Evolutionary conservation across 2,329 filamentous ascomycete species (phyloP).

Genomic region (Talaromyces sp.): DNA sequence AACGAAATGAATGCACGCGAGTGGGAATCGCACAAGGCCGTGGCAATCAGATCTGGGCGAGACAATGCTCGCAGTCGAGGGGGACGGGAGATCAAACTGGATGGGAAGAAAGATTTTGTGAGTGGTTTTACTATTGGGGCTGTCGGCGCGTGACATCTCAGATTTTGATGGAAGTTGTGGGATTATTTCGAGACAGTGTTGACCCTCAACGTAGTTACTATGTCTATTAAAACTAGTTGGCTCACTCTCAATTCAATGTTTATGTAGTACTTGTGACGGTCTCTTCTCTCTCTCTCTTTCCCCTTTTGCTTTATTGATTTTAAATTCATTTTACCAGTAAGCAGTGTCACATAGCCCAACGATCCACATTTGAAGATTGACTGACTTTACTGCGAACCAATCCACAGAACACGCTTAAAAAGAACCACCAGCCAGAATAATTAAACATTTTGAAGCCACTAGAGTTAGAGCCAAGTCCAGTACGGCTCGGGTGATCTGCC

Average conservation of each 20-base stretch:
- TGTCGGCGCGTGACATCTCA: background rate
- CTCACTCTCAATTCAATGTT: background rate
- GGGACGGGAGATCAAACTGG: constrained; percentile 21
- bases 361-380: background rate
- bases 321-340: background rate
- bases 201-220: background rate
- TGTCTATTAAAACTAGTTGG: background rate
- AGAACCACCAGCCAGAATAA: background rate
- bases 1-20: constrained; percentile 2
- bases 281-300: too few relatives aligned
- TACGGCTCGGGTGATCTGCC: background rate
- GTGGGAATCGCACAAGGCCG: constrained; percentile 6
- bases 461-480: background rate
- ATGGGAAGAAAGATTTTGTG: background rate
- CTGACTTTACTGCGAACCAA: background rate
- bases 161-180: background rate
- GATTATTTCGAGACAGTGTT: background rate
- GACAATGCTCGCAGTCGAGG: constrained; percentile 3
- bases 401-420: too few relatives aligned
- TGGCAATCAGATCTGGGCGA: background rate
- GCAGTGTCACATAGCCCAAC: background rate
- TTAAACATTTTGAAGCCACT: background rate
- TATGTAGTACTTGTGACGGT: background rate
- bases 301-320: too few relatives aligned
- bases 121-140: background rate